Evolutionary conservation across 305 asterid genomes (phyloP).

Genomic region (Fraxinus floribunda): DNA sequence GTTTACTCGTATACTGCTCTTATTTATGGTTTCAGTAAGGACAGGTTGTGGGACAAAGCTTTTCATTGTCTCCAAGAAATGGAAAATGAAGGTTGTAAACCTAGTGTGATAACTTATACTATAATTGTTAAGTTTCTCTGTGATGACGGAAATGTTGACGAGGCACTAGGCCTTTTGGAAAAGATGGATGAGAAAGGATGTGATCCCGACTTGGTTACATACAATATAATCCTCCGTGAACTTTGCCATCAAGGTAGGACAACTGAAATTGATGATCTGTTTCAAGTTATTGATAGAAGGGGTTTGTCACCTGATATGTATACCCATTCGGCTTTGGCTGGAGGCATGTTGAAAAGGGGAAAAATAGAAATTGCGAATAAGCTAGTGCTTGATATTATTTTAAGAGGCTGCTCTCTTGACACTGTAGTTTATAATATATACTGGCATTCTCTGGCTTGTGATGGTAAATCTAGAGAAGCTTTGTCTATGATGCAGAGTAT

Average conservation of each 20-base stretch:
- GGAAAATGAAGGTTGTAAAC: constrained; percentile 44
- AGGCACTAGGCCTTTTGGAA: constrained; percentile 38
- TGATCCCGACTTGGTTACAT: constrained; percentile 51
- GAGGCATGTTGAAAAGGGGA: constrained; percentile 56
- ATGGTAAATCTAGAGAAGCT: constrained; percentile 43
- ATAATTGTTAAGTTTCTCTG: constrained; percentile 53
- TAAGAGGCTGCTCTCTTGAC: constrained; percentile 39
- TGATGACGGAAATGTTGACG: constrained; percentile 46
- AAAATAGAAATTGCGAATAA: constrained; percentile 33
- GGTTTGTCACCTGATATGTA: constrained; percentile 51
- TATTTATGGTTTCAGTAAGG: constrained; percentile 51
- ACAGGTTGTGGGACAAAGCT: constrained; percentile 45
- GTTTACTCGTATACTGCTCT: constrained; percentile 56
- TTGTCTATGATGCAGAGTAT: constrained; percentile 34
- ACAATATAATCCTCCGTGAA: constrained; percentile 57
- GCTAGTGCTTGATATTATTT: constrained; percentile 35
- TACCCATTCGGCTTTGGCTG: constrained; percentile 60
- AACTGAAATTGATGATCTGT: constrained; percentile 35
- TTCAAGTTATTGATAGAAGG: constrained; percentile 38
- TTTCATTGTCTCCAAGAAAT: constrained; percentile 42
- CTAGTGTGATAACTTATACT: constrained; percentile 48
- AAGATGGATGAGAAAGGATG: constrained; percentile 53
- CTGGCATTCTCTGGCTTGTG: constrained; percentile 43
- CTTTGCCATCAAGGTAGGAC: constrained; percentile 47
- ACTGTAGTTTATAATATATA: constrained; percentile 44